Conservation (phyloP, 306 rosid species). For the Quercus alba region DNA sequence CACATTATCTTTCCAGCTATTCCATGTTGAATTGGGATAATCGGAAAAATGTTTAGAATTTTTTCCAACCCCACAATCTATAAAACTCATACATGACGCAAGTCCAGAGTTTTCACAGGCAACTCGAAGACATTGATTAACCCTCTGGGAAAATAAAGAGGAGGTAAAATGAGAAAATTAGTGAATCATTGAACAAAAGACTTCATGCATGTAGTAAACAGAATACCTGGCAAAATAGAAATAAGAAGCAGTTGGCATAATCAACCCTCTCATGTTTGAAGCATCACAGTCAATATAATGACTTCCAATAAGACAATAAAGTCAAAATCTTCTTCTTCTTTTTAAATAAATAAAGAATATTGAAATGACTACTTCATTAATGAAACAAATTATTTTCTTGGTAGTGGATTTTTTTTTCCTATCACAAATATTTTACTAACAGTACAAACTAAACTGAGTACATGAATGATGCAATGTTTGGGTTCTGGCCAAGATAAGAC, state of each 20-base stretch:
- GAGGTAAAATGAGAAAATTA: conserved; percentile 3
- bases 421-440: too few relatives aligned
- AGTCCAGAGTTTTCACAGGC: conserved; percentile 34
- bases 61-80: conserved; percentile 67
- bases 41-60: neutral
- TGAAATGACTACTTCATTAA: too few relatives aligned
- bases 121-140: conserved; percentile 70
- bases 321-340: neutral
- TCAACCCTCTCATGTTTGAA: neutral
- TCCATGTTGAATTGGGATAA: neutral
- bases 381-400: too few relatives aligned
- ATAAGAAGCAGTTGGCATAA: neutral
- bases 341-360: too few relatives aligned
- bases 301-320: neutral
- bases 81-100: conserved; percentile 18
- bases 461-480: too few relatives aligned
- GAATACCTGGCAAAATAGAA: neutral
- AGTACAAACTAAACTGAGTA: too few relatives aligned
- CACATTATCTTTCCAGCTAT: neutral
- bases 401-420: too few relatives aligned
- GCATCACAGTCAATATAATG: conserved; percentile 1
- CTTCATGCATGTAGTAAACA: neutral
- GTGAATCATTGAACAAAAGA: conserved; percentile 2
- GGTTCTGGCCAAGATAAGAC: neutral
- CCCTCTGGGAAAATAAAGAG: conserved; percentile 51